Evolutionary conservation across 108 stramenopile species (phyloP).

Genomic region (Skeletonema menzelii): DNA sequence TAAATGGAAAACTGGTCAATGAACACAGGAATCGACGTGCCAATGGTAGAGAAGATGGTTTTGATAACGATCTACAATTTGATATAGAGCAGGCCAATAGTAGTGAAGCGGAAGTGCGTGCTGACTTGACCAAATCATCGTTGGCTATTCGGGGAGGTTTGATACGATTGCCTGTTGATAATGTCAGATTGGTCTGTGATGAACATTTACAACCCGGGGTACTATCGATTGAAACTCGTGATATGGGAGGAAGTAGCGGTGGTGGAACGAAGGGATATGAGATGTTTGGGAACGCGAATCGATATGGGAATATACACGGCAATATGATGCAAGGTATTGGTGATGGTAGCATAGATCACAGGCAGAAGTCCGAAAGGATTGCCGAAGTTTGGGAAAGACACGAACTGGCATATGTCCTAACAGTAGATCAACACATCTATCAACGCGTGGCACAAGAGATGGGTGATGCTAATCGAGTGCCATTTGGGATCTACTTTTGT

Average conservation of each 20-base stretch:
- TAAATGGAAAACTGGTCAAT: conserved; percentile 16
- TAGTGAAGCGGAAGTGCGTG: conserved; percentile 23
- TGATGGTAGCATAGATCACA: not conserved
- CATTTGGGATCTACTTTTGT: conserved; percentile 72
- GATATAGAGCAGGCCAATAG: conserved; percentile 9
- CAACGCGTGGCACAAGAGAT: conserved; percentile 55
- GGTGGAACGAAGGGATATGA: not conserved
- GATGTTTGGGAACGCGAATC: conserved; percentile 10
- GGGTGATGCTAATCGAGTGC: conserved; percentile 43
- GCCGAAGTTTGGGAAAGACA: conserved; percentile 15
- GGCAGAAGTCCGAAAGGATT: conserved; percentile 5
- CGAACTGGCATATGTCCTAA: conserved; percentile 57
- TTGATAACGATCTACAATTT: conserved; percentile 16
- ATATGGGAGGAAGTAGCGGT: not conserved
- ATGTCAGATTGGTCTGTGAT: conserved; percentile 47
- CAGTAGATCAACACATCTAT: conserved; percentile 56
- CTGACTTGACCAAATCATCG: conserved; percentile 33
- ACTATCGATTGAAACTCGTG: conserved; percentile 36
- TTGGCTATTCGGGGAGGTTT: conserved; percentile 32
- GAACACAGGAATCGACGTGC: conserved; percentile 19
- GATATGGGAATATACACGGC: conserved; percentile 13
- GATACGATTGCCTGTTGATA: conserved; percentile 44
- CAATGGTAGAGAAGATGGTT: conserved; percentile 8
- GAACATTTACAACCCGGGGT: conserved; percentile 37
- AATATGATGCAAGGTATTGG: conserved; percentile 7